phyloP scores from a whole-genome alignment of 345 rosid genomes.

The Euphorbia lathyris region DNA sequence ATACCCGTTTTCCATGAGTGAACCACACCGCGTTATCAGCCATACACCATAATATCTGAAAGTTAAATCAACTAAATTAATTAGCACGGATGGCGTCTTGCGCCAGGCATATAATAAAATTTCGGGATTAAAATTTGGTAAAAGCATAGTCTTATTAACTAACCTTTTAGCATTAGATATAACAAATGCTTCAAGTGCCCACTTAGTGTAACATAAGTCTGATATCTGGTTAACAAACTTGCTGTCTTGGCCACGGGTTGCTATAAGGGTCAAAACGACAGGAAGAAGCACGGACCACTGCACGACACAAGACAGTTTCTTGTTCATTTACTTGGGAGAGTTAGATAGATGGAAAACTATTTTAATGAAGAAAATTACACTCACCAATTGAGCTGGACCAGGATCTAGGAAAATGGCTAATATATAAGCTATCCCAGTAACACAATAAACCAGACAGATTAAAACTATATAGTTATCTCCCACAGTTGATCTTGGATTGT shows the following conservation, averaged over 20 bases:
- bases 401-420: constrained; percentile 77
- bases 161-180: constrained; percentile 92
- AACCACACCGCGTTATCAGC: constrained; percentile 90
- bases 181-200: constrained; percentile 98
- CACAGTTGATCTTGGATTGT: constrained; percentile 83
- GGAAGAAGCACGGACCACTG: constrained; percentile 99
- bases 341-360: neutral
- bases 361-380: constrained; percentile 12
- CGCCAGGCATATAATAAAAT: no score
- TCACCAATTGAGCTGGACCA: constrained; percentile 96
- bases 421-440: constrained; percentile 83
- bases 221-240: constrained; percentile 36
- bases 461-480: constrained; percentile 73
- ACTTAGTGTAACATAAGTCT: constrained; percentile 70
- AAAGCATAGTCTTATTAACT: constrained; percentile 12
- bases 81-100: no score
- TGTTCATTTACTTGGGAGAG: neutral
- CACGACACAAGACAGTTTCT: neutral
- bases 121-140: neutral
- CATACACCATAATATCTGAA: constrained; percentile 91
- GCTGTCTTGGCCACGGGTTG: constrained; percentile 45
- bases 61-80: neutral
- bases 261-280: constrained; percentile 86
- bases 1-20: constrained; percentile 59
- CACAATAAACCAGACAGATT: constrained; percentile 84